Conservation (phyloP, 1,284 basidiomycete species). For the Trichosporon asahii region DNA sequence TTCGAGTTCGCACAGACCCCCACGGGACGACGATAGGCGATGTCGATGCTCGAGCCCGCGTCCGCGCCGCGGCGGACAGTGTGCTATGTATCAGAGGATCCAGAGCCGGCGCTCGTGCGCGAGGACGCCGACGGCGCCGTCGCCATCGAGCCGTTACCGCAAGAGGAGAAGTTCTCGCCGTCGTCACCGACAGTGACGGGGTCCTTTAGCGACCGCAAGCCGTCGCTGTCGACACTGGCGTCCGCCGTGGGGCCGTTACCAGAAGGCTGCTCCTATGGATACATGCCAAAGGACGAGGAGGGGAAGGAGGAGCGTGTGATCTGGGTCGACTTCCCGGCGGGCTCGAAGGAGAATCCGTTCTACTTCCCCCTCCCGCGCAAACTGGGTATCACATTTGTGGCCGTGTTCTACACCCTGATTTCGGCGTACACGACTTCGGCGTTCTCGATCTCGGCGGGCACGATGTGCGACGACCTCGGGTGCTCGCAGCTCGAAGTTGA, state of each 20-base stretch:
- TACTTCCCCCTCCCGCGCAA: slow-evolving; percentile 58
- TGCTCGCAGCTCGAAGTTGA: slow-evolving; percentile 61
- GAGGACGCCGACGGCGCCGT: background rate
- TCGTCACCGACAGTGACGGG: slow-evolving; percentile 1
- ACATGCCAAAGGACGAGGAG: slow-evolving; percentile 12
- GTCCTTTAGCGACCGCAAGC: background rate
- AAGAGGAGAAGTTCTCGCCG: background rate
- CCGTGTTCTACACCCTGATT: slow-evolving; percentile 60
- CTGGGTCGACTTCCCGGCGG: slow-evolving; percentile 61
- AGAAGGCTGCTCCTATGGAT: slow-evolving; percentile 18
- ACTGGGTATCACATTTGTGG: slow-evolving; percentile 61
- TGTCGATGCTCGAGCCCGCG: background rate
- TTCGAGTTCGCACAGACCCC: background rate
- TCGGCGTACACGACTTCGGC: slow-evolving; percentile 57
- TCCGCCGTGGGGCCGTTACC: slow-evolving; percentile 8
- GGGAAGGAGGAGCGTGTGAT: slow-evolving; percentile 32
- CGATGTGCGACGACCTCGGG: slow-evolving; percentile 65
- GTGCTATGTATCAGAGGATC: background rate
- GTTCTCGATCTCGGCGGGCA: slow-evolving; percentile 60
- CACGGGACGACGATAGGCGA: background rate
- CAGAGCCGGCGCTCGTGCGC: background rate
- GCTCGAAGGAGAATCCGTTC: slow-evolving; percentile 59
- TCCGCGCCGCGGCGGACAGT: background rate
- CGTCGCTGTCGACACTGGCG: slow-evolving; percentile 12
- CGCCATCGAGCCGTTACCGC: background rate